Evolutionary conservation across 108 stramenopile species (phyloP), one percentile per base, ranked within the genome.

Genomic region (Cylindrotheca closterium): DNA sequence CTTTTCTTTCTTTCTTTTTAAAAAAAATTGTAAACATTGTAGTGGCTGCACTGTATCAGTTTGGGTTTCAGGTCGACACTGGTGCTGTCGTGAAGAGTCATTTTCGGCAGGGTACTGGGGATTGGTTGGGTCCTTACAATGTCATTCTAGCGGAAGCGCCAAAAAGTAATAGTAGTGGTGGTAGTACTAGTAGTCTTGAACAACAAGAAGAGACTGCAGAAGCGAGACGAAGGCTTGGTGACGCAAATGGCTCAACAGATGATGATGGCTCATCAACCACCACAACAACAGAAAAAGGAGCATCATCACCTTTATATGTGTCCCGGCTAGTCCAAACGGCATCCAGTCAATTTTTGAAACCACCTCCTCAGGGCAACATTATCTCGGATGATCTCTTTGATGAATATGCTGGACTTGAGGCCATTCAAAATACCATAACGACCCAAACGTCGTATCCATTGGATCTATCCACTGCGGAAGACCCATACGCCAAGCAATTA

Each of bases 41-140:
- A 65, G 71, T 74, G 8, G 45, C 73, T 0, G 47, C 55, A 29
- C 67, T 74, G 47, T 60, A 51, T 32, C 65, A 74, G 23, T 74
- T 67, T 54, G 73, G 73, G 23, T 65, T 66, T 34, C 34, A 59
- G 10, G 23, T 74, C 22, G 56, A 50, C 4, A 29, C 58, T 2
- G 73, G 73, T 19, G 60, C 64, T 61, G 56, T 59, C 4, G 42
- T 22, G 34, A 53, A 64, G 29, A 67, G 45, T 5, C 57, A 61
- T 46, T 28, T 45, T 17, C 23, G 34, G 12, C 29, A 65, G 4
- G 47, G 67, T 49, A 74, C 73, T 10, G 42, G 58, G 5, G 58
- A 61, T 48, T 74, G 73, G 73, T 22, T 74, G 28, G 73, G 73
- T 47, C 73, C 73, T 30, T 61, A 66, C 47, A 66, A 60, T 48